Evolutionary conservation across 805 yeast genomes (phyloP).

Genomic region (Metschnikowia matae): DNA sequence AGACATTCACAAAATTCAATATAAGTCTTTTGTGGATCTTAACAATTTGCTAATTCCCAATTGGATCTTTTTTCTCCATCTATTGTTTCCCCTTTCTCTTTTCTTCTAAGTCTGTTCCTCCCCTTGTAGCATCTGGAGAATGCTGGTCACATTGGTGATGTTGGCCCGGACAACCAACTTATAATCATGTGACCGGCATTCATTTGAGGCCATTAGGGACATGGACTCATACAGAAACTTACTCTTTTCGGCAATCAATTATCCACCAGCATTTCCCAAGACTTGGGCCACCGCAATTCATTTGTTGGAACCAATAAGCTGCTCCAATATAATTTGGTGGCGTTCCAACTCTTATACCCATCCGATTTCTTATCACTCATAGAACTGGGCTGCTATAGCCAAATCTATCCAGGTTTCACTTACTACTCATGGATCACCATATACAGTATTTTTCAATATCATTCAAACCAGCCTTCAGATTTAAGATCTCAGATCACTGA

Average conservation of each 20-base stretch:
- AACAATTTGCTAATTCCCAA: neutral
- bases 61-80: too few species aligned
- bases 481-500: too few species aligned
- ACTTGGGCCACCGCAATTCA: constrained; percentile 27
- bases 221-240: constrained; percentile 24
- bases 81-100: too few species aligned
- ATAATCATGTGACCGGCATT: constrained; percentile 3
- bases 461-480: too few species aligned
- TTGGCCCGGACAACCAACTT: constrained; percentile 19
- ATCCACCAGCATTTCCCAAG: constrained; percentile 21
- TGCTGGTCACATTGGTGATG: constrained; percentile 16
- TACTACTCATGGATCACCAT: too few species aligned
- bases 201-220: constrained; percentile 14
- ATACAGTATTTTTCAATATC: too few species aligned
- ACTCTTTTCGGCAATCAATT: constrained; percentile 20
- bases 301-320: constrained; percentile 21
- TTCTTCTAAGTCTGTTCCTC: neutral
- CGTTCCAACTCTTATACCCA: constrained; percentile 24
- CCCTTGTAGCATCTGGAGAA: constrained; percentile 13
- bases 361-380: constrained; percentile 23
- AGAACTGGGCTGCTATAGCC: constrained; percentile 27
- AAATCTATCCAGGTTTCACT: constrained; percentile 29
- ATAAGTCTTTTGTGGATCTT: neutral
- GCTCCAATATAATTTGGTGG: constrained; percentile 25
- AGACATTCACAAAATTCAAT: neutral